Evolutionary conservation across 208 protist genomes (phyloP).

Genomic region (Herpetomonas tarakana): DNA sequence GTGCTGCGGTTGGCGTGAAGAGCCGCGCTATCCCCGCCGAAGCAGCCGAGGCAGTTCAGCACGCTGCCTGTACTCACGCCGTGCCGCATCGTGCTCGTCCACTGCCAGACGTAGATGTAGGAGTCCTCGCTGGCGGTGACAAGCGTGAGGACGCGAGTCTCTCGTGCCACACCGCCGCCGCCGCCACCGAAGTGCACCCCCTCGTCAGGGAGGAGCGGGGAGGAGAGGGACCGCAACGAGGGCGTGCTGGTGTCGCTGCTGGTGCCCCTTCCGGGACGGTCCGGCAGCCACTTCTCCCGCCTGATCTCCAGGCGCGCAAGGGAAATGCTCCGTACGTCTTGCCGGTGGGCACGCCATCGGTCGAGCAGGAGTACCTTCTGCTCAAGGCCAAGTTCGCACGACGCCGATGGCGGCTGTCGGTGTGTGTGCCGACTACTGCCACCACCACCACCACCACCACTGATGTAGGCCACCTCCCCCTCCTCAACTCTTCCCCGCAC

Average conservation of each 20-base stretch:
- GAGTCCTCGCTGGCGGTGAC: constrained; percentile 49
- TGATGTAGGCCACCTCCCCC: too few relatives aligned
- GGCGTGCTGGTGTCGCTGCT: too few relatives aligned
- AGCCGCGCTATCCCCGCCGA: constrained; percentile 21
- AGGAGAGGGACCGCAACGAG: neutral
- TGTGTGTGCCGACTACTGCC: too few relatives aligned
- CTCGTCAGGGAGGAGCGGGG: neutral
- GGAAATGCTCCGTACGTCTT: constrained; percentile 42
- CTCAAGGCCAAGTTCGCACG: constrained; percentile 21
- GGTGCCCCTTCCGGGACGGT: too few relatives aligned
- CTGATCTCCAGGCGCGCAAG: constrained; percentile 19
- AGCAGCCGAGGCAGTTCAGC: constrained; percentile 60
- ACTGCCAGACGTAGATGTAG: constrained; percentile 55
- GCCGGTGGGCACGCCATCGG: constrained; percentile 68
- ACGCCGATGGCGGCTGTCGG: too few relatives aligned
- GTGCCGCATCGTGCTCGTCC: neutral
- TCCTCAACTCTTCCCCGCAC: neutral
- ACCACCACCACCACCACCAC: too few relatives aligned
- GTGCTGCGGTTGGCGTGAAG: neutral
- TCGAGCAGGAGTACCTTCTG: constrained; percentile 33
- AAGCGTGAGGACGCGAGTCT: constrained; percentile 21
- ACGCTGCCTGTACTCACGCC: neutral
- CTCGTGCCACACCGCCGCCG: constrained; percentile 6
- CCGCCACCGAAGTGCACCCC: neutral
- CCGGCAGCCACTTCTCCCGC: too few relatives aligned